Base-by-base conservation (phyloP, 1,139 yeast genomes). In the Hanseniaspora gamundiae region DNA sequence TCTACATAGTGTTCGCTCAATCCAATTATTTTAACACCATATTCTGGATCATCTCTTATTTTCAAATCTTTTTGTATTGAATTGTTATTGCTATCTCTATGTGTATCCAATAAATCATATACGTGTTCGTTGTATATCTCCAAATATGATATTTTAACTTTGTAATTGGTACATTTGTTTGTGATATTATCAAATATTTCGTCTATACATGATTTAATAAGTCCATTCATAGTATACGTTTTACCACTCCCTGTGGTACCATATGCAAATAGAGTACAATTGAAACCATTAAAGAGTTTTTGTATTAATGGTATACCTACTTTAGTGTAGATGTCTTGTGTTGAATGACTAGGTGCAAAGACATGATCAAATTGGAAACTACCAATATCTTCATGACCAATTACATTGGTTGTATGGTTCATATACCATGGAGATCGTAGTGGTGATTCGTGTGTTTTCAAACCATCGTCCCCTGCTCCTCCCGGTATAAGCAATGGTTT, bases 241-340 rank as follows among this genome's bases (percentile, higher is more conserved):
- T 88, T 88, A 28, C 97, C 97, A 1, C 95, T 85, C 0, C 97
- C 97, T 0, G 97, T 86, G 88, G 84, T 84, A 42, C 95, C 94
- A 57, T 87, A 86, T 2, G 95, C 95, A 61, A 88, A 86, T 1
- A 88, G 79, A 0, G 95, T 88, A 9, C 91, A 94, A 57, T 87
- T 86, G 59, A 68, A 87, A 0, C 95, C 95, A 30, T 80, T 79
- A 51, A 86, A 66, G 46, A 85, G 79, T 49, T 79, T 75, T 22
- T 70, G 64, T 2, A 88, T 78, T 38, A 86, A 67, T 2, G 75
- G 76, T 27, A 71, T 65, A 38, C 87, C 88, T 1, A 81, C 68
- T 17, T 64, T 63, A 27, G 67, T 66, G 58, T 83, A 88, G 2
- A 88, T 84, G 26, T 73, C 72, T 6, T 60, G 53, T 57, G 87